Evolutionary conservation across 371 early-diverging fungal genomes (phyloP).

Genomic region (Mortierella sp.): DNA sequence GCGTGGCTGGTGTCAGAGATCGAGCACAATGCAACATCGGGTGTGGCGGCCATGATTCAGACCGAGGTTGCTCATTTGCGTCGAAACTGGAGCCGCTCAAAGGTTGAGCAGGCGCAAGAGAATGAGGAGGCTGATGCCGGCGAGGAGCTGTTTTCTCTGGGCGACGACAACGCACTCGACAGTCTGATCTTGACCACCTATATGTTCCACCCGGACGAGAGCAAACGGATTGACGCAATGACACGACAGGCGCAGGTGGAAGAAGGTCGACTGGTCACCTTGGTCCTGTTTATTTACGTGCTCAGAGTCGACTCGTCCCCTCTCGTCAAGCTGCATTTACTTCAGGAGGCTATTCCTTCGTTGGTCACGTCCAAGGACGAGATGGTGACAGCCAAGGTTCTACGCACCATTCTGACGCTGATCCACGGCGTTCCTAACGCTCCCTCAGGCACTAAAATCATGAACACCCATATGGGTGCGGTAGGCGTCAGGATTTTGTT

Average conservation of each 20-base stretch:
- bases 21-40: not conserved
- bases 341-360: conserved; percentile 61
- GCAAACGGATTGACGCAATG: conserved; percentile 35
- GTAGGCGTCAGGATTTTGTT: conserved; percentile 65
- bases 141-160: conserved; percentile 13
- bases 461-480: conserved; percentile 60
- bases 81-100: conserved; percentile 14
- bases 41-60: conserved; percentile 46
- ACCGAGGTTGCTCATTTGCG: conserved; percentile 33
- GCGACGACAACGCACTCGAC: conserved; percentile 40
- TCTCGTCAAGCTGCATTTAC: conserved; percentile 56
- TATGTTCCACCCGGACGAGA: conserved; percentile 54
- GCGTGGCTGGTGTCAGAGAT: not conserved
- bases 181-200: conserved; percentile 58
- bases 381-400: conserved; percentile 63
- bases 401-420: conserved; percentile 62
- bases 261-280: conserved; percentile 48
- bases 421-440: conserved; percentile 57
- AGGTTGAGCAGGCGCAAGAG: not conserved
- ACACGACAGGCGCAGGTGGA: conserved; percentile 49
- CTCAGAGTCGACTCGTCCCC: conserved; percentile 58
- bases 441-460: conserved; percentile 31
- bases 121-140: not conserved
- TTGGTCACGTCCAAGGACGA: conserved; percentile 66
- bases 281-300: conserved; percentile 64